Base-by-base conservation (phyloP, 176 grass and related monocot genomes). In the Zizania latifolia region DNA sequence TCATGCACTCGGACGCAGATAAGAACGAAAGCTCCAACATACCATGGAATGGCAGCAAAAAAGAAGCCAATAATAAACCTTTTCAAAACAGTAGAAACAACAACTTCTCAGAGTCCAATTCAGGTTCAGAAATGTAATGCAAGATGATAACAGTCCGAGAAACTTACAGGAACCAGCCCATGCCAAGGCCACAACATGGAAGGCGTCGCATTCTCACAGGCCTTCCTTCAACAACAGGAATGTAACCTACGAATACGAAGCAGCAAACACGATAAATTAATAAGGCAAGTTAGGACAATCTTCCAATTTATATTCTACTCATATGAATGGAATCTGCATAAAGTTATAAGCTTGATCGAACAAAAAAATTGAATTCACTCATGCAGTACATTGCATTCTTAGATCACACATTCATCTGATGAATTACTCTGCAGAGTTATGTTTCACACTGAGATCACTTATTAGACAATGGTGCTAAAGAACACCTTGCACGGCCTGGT, bases 11-110 rank as follows among this genome's bases (percentile, higher is more conserved):
- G 85, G 17, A 90, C 84, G 46, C 78, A 93, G 60, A 98, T 87
- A 58, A 94, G 75, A 70, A 98, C 59, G 56, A 98, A 89, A 68
- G 91, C 94, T 85, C 94, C 91, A 78, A 98, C 9, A 85, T 98
- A 98, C 94, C 94, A 97, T 56, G 94, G 94, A 83, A 97, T 85
- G 58, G 90, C 88, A 85, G 88, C 91, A 78, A 98, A 58, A 86
- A 98, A 89, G 84, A 98, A 98, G 44, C 94, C 94, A 39, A 82
- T 22, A 56, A 98, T 81, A 60, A 98, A 98, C 91, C 94, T 98
- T 83, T 61, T 79, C 1, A 27, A 27, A 82, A 84, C 28, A 79
- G 43, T 43, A 66, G 54, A 81, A 44, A 34, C 22, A 87, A 9
- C 40, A 83, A 10, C 53, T 82, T 32, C 74, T 77, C 48, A 82